Evolutionary conservation across 2,329 filamentous ascomycete species (phyloP), one percentile per base, ranked within the genome.

Genomic region (Phialocephala subalpina): DNA sequence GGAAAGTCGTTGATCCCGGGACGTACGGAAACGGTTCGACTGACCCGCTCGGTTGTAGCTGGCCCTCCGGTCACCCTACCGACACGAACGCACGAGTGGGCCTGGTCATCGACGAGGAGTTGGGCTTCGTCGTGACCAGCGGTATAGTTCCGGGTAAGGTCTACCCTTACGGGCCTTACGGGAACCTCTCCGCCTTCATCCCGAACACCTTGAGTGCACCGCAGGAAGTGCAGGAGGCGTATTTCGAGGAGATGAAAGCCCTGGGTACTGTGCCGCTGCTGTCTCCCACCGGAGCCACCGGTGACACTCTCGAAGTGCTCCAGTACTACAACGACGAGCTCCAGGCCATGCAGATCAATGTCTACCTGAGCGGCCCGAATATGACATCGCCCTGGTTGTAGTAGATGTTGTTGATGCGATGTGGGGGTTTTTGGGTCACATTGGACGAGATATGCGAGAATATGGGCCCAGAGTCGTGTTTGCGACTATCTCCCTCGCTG

Each of bases 271-370:
- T 66, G 33, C 58, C 68, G 16, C 29, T 71, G 60, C 58, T 71
- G 62, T 33, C 53, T 22, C 69, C 69, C 25, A 69, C 56, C 29
- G 62, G 56, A 9, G 69, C 64, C 45, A 70, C 68, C 20, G 69
- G 69, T 60, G 69, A 71, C 33, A 69, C 67, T 62, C 68, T 71
- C 42, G 66, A 71, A 56, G 57, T 71, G 60, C 68, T 71, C 58
- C 69, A 70, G 53, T 70, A 62, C 58, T 71, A 71, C 38, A 65
- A 70, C 27, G 63, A 60, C 38, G 61, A 69, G 67, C 69, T 71
- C 58, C 69, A 70, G 60, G 69, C 66, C 52, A 69, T 69, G 69
- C 69, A 71, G 67, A 70, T 71, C 36, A 70, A 69, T 47, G 62
- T 71, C 29, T 69, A 70, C 52, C 52, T 71, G 53, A 70, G 68